These are phyloP conservation scores for Penicillium freii DNA, from an alignment of 2,329 filamentous ascomycete genomes.

Conservation along the genomic window DNA sequence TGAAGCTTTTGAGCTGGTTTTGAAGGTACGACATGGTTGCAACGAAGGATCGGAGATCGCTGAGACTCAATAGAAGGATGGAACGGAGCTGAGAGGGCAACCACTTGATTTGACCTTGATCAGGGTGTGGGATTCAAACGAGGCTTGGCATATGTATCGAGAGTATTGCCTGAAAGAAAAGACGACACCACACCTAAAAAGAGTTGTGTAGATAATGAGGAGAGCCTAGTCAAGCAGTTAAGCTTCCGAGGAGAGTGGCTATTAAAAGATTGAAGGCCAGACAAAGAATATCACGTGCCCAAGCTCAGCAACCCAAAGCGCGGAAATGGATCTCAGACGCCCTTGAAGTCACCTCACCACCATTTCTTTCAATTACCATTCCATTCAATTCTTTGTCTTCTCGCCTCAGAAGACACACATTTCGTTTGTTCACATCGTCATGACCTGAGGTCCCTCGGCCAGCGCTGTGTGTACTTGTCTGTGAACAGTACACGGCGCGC, in stretches of 20 bases:
- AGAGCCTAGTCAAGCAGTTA: neutral
- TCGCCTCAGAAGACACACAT: neutral
- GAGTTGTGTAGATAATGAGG: neutral
- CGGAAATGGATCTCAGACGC: slow-evolving; percentile 12
- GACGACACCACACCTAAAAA: neutral
- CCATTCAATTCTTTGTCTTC: slow-evolving; percentile 3
- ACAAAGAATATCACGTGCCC: slow-evolving; percentile 15
- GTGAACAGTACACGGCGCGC: slow-evolving; percentile 22
- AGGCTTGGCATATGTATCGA: slow-evolving; percentile 4
- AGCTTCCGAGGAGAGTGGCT: neutral
- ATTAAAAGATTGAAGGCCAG: slow-evolving; percentile 8
- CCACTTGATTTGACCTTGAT: slow-evolving; percentile 4
- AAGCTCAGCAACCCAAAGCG: slow-evolving; percentile 14
- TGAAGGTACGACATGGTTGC: slow-evolving; percentile 63
- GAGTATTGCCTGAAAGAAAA: neutral
- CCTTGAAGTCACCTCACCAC: slow-evolving; percentile 12
- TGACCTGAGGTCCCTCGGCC: slow-evolving; percentile 16
- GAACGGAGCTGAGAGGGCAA: neutral
- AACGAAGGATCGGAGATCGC: neutral
- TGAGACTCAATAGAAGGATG: slow-evolving; percentile 6
- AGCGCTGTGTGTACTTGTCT: slow-evolving; percentile 26
- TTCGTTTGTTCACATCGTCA: slow-evolving; percentile 16
- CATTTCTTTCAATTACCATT: slow-evolving; percentile 5
- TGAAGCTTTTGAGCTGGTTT: slow-evolving; percentile 63
- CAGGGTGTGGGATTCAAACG: slow-evolving; percentile 6